Percentiles rank a stretch among this genome's conserved stretches.
Conservation (phyloP, 139 green algal genomes). For the Nannochloris sp. region DNA sequence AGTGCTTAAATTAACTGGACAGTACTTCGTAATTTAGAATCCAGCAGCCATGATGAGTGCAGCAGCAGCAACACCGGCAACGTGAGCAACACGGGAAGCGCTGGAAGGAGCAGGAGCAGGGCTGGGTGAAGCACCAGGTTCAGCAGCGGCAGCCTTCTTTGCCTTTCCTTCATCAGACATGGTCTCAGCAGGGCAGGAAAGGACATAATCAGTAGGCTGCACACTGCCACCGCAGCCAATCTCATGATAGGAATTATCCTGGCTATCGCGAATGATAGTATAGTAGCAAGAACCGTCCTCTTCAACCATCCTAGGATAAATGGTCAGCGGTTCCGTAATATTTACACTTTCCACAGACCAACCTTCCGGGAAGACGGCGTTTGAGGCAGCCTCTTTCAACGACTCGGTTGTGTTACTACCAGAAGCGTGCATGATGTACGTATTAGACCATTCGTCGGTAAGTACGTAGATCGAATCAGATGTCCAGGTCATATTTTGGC, state of each 20-base stretch:
- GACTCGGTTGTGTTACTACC: background rate
- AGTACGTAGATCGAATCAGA: background rate
- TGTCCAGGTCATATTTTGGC: constrained; percentile 8
- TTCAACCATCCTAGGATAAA: constrained; percentile 1
- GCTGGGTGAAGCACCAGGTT: too few relatives aligned
- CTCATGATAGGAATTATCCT: constrained; percentile 6
- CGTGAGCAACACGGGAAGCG: too few relatives aligned
- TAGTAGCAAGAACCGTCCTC: constrained; percentile 4
- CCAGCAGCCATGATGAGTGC: too few relatives aligned
- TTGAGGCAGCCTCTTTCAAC: background rate
- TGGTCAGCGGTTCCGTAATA: background rate
- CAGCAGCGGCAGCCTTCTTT: too few relatives aligned
- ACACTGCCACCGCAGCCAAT: constrained; percentile 8
- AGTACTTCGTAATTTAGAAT: too few relatives aligned
- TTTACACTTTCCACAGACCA: background rate
- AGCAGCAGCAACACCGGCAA: too few relatives aligned
- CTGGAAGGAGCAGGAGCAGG: too few relatives aligned
- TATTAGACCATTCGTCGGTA: constrained; percentile 3
- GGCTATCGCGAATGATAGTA: background rate
- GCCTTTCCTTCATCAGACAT: too few relatives aligned
- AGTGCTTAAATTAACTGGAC: too few relatives aligned
- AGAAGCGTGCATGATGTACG: constrained; percentile 13
- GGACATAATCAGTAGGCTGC: too few relatives aligned
- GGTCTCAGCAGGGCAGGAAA: too few relatives aligned
- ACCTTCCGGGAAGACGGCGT: constrained; percentile 1